Base-by-base conservation (phyloP, 1,284 basidiomycete genomes). In the Termitomyces sp. region DNA sequence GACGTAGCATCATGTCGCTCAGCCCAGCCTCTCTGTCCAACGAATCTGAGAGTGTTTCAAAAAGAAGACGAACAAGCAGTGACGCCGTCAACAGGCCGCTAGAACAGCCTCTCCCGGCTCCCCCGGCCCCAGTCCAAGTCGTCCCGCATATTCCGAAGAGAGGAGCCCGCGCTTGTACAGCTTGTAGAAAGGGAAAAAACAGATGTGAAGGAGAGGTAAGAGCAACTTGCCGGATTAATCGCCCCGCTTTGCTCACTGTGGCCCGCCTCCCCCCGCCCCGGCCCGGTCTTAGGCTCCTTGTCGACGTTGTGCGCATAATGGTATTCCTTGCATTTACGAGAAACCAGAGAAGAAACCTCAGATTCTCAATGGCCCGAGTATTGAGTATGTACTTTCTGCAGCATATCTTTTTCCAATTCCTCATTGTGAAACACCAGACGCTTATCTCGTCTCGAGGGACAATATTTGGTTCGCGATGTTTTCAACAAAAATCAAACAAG, bases 111-210 rank as follows among this genome's bases (percentile, higher is more conserved):
- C 59, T 62, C 43, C 59, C 64, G 55, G 64, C 62, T 39, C 61
- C 61, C n/a, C 56, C 66, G 60, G 58, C 55, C 54, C 64, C 63
- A 21, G 40, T 34, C 50, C 67, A 67, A 53, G 43, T 65, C 43
- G 52, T 65, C 21, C 67, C 74, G 30, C 84, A 88, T 68, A 87
- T 89, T 61, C 88, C 88, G 43, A 90, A 90, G 77, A 78, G 88
- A 66, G 88, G 88, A 26, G 86, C 88, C 56, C 77, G 86, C 61
- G 88, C 88, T 56, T 90, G 88, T 70, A 90, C 88, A 31, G 82
- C 84, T 64, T 90, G 91, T 71, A 84, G 91, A 64, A 90, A 88
- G 72, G 92, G 92, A 52, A 95, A 95, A 78, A 95, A 94, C 75
- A 79, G 92, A 66, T 95, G 92, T 67, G 93, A 95, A 76, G 89